These are phyloP conservation scores for Volvox africanus DNA, from an alignment of 139 green algal genomes.

Conservation along the genomic window DNA sequence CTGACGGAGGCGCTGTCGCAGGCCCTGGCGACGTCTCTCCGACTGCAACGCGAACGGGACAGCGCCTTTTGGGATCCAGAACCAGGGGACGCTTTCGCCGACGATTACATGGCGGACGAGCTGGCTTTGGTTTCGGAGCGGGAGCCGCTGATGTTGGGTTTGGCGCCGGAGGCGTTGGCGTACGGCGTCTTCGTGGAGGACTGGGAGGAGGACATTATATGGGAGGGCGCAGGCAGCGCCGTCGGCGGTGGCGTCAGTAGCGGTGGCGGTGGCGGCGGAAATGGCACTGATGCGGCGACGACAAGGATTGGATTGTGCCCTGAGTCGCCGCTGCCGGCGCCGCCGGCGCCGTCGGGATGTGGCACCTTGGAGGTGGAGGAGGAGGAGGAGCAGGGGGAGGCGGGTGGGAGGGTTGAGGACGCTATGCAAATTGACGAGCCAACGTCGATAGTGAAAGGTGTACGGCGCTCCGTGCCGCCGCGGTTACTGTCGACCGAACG, in stretches of 20 bases:
- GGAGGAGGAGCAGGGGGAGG: conserved; percentile 24
- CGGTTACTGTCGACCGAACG: not conserved
- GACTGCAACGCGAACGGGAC: not conserved
- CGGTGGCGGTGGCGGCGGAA: not conserved
- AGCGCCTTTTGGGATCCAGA: not conserved
- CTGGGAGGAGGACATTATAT: conserved; percentile 24
- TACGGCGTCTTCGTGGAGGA: conserved; percentile 13
- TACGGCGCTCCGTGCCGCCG: conserved; percentile 1
- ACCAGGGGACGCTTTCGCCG: conserved; percentile 7
- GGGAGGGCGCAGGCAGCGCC: conserved; percentile 18
- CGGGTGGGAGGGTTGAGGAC: not conserved
- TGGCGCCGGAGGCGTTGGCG: conserved; percentile 24
- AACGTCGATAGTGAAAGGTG: not conserved
- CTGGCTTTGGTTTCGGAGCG: not conserved
- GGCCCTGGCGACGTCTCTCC: conserved; percentile 20
- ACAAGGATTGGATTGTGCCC: not conserved
- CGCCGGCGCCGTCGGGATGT: not conserved
- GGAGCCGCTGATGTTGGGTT: not conserved
- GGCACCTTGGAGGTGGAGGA: not conserved
- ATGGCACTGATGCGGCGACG: not conserved
- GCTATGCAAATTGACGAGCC: conserved; percentile 26
- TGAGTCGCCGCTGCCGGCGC: conserved; percentile 13
- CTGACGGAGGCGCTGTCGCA: conserved; percentile 16
- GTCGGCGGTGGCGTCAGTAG: no score
- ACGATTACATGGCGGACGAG: conserved; percentile 27